Evolutionary conservation across 202 grass and related monocot genomes (phyloP).

Genomic region (Musa balbisiana): DNA sequence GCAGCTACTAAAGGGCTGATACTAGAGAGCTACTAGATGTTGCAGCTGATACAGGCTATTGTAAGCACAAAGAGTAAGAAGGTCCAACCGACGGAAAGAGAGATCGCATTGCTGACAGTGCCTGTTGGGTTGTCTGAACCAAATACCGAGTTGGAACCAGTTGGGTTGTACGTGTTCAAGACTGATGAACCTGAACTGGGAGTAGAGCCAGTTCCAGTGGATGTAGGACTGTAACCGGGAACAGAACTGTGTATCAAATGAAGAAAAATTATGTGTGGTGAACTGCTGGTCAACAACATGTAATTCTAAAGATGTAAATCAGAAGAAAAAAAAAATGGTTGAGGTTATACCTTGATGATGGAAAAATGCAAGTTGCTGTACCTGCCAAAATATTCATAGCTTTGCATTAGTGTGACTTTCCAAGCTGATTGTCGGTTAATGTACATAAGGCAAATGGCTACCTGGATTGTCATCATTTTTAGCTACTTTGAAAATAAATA

Average conservation of each 20-base stretch:
- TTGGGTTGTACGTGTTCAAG: constrained; percentile 48
- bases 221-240: constrained; percentile 37
- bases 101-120: constrained; percentile 25
- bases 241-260: constrained; percentile 25
- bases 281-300: background rate
- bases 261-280: background rate
- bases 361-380: background rate
- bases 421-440: background rate
- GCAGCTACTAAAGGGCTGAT: background rate
- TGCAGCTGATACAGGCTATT: constrained; percentile 18
- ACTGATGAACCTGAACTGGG: constrained; percentile 43
- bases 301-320: background rate
- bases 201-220: constrained; percentile 18
- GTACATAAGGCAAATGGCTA: too few relatives aligned
- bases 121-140: constrained; percentile 40
- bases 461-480: background rate
- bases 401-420: background rate
- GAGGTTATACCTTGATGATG: constrained; percentile 6
- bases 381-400: constrained; percentile 1
- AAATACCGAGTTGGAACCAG: constrained; percentile 46
- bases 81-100: constrained; percentile 32
- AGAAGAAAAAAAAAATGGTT: constrained; percentile 3
- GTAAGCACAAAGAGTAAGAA: constrained; percentile 25
- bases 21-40: constrained; percentile 1
- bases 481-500: background rate